phyloP scores from a whole-genome alignment of 768 basidiomycete genomes.

The Tricholoma sp. region DNA sequence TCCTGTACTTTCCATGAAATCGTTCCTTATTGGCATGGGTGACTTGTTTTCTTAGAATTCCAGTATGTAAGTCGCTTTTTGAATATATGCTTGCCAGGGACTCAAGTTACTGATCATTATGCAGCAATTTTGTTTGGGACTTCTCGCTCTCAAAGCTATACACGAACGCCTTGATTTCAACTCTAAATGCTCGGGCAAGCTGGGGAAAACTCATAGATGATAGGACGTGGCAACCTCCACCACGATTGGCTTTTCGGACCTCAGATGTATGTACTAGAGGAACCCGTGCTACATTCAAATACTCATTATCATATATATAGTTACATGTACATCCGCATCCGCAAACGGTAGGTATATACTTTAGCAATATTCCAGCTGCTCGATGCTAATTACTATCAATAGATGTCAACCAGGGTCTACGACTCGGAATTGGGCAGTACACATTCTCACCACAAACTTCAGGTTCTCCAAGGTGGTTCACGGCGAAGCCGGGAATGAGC shows the following conservation, averaged over 20 bases:
- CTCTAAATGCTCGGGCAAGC: background rate
- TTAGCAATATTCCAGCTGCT: too few species aligned
- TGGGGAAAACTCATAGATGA: background rate
- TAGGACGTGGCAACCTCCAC: too few species aligned
- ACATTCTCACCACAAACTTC: background rate
- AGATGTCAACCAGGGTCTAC: constrained; percentile 2
- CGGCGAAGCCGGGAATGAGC: background rate
- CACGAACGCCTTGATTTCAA: constrained; percentile 16
- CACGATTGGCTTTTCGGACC: background rate
- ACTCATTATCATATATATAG: background rate
- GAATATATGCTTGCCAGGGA: background rate
- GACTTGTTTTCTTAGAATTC: constrained; percentile 12
- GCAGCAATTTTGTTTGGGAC: constrained; percentile 24
- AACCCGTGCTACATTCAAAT: background rate
- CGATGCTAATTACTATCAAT: too few species aligned
- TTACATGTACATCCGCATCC: background rate
- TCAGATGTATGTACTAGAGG: background rate
- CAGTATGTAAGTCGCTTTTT: constrained; percentile 16
- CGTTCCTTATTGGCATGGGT: background rate
- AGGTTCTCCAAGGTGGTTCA: background rate
- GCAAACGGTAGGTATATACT: too few species aligned
- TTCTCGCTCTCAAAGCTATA: constrained; percentile 24
- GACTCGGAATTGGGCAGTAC: constrained; percentile 1
- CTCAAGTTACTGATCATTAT: background rate
- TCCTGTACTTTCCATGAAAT: background rate